Base-by-base conservation (phyloP, 208 protist species). In the Crithidia brevicula region DNA sequence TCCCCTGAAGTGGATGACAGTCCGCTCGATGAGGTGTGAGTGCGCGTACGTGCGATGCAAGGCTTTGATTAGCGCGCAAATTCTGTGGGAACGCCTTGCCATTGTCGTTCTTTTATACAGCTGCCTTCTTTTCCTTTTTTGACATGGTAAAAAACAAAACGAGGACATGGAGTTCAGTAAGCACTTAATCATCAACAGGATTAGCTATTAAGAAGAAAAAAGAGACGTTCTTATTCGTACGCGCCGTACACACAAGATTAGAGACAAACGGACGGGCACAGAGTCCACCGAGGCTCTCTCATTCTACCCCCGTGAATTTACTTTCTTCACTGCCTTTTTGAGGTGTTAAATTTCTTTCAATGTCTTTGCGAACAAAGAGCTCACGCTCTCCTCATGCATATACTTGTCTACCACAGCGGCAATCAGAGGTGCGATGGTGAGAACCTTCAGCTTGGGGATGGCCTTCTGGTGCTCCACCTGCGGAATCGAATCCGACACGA, bases 401-500 rank as follows among this genome's bases (percentile, higher is more conserved):
- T 94, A 91, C 71, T 86, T 86, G 54, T 85, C 64, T 11, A 96
- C 77, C 10, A 91, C 91, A 16, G 79, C 79, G 16, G 92, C 92
- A n/a, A 98, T 57, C 18, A 98, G 83, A 16, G 88, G 92, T 0
- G 94, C 94, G 46, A 98, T 88, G 8, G 86, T 94, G 30, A 97
- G 79, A 16, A 97, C 91, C 68, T 83, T 89, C 61, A 98, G 72
- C 73, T 97, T 98, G 10, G 88, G 75, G 20, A 94, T 82, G 13
- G 65, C 45, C 33, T 63, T 71, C 58, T 89, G 64, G 36, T 95
- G 86, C 58, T 91, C 77, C 67, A 93, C 89, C 74, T 96, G 90
- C 18, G 94, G 94, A 56, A 99, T 97, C 34, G 95, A 96, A 74
- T 99, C 93, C 1, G 95, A 93, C 23, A 98, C 93, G 27, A 98